Evolutionary conservation across 805 yeast species (phyloP), one percentile per base, ranked within the genome.

Genomic region (Lachancea quebecensis): DNA sequence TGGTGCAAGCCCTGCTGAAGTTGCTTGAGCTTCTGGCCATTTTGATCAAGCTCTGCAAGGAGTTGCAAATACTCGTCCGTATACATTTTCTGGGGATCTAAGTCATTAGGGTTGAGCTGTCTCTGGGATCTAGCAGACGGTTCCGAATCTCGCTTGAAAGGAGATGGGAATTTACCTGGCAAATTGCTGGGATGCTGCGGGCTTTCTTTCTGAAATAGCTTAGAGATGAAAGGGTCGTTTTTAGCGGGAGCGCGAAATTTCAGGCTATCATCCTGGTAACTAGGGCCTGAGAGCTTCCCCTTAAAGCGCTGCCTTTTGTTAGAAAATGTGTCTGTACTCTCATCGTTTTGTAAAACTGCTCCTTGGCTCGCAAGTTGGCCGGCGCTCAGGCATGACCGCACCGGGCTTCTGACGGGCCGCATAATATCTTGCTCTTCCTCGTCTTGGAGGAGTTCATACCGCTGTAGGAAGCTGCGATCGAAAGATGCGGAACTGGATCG

Each of bases 81-180:
- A 42, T 51, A 49, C 31, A 50, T 52, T 29, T 42, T 47, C 9
- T 30, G 15, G 21, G 38, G 21, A 10, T 21, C 16, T 37, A 5
- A n/a, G 29, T 25, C 28, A 18, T 28, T 6, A 31, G 25, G 25
- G 7, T 21, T 7, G 34, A 31, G 16, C 21, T 35, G 18, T 7
- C 4, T 5, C 38, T n/a, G 18, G 18, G 17, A 4, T 9, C 18
- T 10, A 11, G 16, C 18, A 3, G 21, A 17, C 16, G 5, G 16
- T 10, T 5, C 38, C 16, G 27, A 11, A 5, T 8, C 35, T 17
- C 31, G 32, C 35, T 50, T 52, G 14, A 29, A 27, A 16, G 65
- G 63, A 2, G 64, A 54, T n/a, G 65, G 64, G 37, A 59, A 62
- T 41, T 60, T 59, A 10, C 67, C 67, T 2, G 67, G 67, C 3